Evolutionary conservation across 83 land plant genomes (phyloP).

Genomic region (Larix sibirica): DNA sequence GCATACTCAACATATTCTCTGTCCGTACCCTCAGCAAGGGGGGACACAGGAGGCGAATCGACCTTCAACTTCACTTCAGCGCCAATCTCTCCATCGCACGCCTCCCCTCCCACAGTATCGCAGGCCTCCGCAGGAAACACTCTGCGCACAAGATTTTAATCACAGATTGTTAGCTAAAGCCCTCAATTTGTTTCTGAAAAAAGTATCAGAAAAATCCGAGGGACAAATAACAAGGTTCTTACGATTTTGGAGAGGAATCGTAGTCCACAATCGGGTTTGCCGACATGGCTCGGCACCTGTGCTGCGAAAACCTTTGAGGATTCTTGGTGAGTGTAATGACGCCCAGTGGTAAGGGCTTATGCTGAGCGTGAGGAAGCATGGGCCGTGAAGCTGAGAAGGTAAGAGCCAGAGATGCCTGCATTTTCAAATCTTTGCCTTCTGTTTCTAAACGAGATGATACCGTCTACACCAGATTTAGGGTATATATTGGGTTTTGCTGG

Average conservation of each 20-base stretch:
- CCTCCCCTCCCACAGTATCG: constrained; percentile 59
- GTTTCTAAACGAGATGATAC: not conserved
- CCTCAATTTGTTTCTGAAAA: not conserved
- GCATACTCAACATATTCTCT: constrained; percentile 56
- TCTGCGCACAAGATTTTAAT: constrained; percentile 16
- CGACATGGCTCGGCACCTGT: not conserved
- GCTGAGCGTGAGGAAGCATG: not conserved
- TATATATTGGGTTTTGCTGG: not conserved
- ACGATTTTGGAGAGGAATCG: constrained; percentile 16
- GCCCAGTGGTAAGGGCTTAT: not conserved
- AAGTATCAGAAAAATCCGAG: not conserved
- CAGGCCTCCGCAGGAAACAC: constrained; percentile 76
- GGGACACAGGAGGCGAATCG: not conserved
- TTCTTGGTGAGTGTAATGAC: not conserved
- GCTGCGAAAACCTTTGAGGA: not conserved
- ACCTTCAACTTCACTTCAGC: constrained; percentile 43
- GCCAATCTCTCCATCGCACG: constrained; percentile 44
- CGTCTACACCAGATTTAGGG: not conserved
- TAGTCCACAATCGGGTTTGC: constrained; percentile 3
- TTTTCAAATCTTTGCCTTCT: not conserved
- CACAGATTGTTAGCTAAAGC: not conserved
- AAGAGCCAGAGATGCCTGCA: not conserved
- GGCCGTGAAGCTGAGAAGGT: too few species aligned
- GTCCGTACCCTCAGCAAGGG: constrained; percentile 28
- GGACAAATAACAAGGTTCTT: not conserved